Evolutionary conservation across 176 grass and related monocot genomes (phyloP).

Genomic region (Oryza officinalis): DNA sequence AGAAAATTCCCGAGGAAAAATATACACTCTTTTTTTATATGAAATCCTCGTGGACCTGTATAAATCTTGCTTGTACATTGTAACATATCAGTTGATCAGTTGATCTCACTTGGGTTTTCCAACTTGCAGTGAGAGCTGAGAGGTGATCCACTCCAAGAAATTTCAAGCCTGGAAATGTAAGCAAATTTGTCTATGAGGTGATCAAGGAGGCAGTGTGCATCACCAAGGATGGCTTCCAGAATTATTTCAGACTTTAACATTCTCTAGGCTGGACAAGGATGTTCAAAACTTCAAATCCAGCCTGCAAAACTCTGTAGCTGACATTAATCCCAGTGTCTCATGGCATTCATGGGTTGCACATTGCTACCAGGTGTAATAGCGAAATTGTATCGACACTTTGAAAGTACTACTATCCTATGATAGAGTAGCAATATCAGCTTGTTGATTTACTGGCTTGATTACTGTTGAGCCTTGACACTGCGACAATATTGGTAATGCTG

Average conservation of each 20-base stretch:
- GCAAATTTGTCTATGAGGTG: not conserved
- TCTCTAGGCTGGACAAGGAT: not conserved
- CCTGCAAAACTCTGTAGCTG: not conserved
- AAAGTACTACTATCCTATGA: not conserved
- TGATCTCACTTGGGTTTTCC: conserved; percentile 5
- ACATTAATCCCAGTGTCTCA: not conserved
- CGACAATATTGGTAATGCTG: not conserved
- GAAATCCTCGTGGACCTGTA: not conserved
- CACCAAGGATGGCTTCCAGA: not conserved
- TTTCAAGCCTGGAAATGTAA: not conserved
- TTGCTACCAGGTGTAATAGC: conserved; percentile 2
- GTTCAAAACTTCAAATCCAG: not conserved
- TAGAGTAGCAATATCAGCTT: not conserved
- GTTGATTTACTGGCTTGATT: not conserved
- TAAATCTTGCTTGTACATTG: not conserved
- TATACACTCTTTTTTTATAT: not conserved
- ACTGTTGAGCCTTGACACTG: not conserved
- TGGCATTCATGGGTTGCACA: not conserved
- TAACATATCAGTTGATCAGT: not conserved
- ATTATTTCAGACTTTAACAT: conserved; percentile 2
- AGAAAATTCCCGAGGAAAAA: too few relatives aligned
- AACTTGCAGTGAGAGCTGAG: conserved; percentile 31
- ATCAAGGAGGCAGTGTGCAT: not conserved
- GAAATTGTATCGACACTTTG: not conserved
- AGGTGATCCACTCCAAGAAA: conserved; percentile 16